These are phyloP conservation scores for Colletotrichum euphorbiae DNA, from an alignment of 2,329 filamentous ascomycete species.

Conservation along the genomic window DNA sequence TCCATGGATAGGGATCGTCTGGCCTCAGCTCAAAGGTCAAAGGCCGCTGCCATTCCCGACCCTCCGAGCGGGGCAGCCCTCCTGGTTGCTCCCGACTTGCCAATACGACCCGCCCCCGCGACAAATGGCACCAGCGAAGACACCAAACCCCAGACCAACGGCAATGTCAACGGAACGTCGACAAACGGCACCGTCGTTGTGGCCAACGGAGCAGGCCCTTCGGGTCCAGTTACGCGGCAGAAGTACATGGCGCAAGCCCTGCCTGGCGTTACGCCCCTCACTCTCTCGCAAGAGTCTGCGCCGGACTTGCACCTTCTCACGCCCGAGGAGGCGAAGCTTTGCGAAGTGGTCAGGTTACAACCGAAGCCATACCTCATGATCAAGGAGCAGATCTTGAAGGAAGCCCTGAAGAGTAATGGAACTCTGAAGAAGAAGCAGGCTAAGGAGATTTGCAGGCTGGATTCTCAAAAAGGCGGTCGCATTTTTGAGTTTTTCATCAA, in stretches of 20 bases:
- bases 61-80: constrained; percentile 80
- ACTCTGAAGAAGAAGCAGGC: constrained; percentile 94
- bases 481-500: constrained; percentile 97
- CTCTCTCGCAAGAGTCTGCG: constrained; percentile 79
- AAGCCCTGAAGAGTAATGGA: constrained; percentile 90
- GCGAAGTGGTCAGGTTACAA: constrained; percentile 84
- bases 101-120: constrained; percentile 64
- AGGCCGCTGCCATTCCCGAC: constrained; percentile 73
- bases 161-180: constrained; percentile 61
- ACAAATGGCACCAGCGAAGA: constrained; percentile 60
- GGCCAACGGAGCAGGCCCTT: constrained; percentile 50
- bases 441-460: constrained; percentile 84
- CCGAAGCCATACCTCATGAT: constrained; percentile 96
- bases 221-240: constrained; percentile 54
- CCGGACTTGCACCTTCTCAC: constrained; percentile 88
- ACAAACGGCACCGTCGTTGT: constrained; percentile 52
- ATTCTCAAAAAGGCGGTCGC: constrained; percentile 84
- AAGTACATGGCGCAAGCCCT: constrained; percentile 68
- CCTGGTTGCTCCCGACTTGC: constrained; percentile 82
- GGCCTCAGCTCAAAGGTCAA: constrained; percentile 76
- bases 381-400: constrained; percentile 91
- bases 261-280: constrained; percentile 71
- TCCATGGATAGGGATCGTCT: constrained; percentile 86
- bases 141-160: constrained; percentile 65
- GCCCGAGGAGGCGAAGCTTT: constrained; percentile 86